Base-by-base conservation (phyloP, 106 monocot species). In the Dactylorhiza incarnata region DNA sequence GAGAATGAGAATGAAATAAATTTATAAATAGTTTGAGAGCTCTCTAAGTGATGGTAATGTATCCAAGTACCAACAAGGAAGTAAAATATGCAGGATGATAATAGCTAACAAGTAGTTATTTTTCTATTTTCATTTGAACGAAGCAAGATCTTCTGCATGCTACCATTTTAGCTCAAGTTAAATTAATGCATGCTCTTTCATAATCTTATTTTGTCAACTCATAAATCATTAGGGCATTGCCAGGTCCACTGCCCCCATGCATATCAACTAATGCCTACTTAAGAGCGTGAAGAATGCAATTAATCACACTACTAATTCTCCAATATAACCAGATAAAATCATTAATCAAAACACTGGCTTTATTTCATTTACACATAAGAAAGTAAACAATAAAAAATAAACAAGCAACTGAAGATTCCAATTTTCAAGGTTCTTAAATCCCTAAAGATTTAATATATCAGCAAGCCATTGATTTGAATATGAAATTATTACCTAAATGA, bases 341-440 rank as follows among this genome's bases (percentile, higher is more conserved):
- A 19, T 37, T 37, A 37, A 37, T 37, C n/a, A 15, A 56, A n/a
- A 56, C 19, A 17, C 19, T 15, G 56, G 56, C 56, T 56, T 56
- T 56, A 56, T 19, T n/a, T 56, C 6, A 19, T 19, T 56, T 37
- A 37, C 37, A 37, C 6, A 56, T 56, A 56, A 56, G 56, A 16
- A 56, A 56, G 56, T 56, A 56, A 56, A 56, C 56, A 56, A 56
- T 56, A 56, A 56, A 56, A 56, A 56, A 56, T 15, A 15, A 56
- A 56, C 19, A 15, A 54, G 54, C 17, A 56, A 56, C 56, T 15
- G 14, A 56, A 56, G 56, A 56, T 56, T 17, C 15, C 15, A 56
- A 19, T 37, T 56, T 56, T n/a, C 56, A 17, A 19, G 56, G 56
- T 56, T 56, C 6, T 19, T 56, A 19, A 56, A 56, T 56, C 4